Conservation (phyloP, 2,329 filamentous ascomycete species). For the Mycosphaerella arachidis region DNA sequence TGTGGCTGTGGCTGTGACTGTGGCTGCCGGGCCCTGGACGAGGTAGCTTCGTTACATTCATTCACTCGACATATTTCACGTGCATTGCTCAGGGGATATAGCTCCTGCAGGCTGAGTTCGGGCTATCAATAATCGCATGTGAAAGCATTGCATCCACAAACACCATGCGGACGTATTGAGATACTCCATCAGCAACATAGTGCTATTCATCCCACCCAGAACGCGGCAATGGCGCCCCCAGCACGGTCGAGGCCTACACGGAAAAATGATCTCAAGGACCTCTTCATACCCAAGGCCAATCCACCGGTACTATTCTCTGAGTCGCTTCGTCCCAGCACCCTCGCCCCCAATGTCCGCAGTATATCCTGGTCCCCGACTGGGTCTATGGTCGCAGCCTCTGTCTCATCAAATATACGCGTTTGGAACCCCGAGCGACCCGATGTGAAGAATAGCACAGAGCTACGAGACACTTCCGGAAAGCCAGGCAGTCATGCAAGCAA, state of each 20-base stretch:
- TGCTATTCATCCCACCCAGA: not conserved
- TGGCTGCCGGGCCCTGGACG: not conserved
- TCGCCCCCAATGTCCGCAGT: conserved; percentile 29
- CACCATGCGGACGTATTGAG: not conserved
- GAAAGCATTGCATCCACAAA: not conserved
- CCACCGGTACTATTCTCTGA: conserved; percentile 65
- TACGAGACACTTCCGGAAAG: conserved; percentile 45
- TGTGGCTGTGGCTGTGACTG: no score
- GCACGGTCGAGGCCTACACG: conserved; percentile 54
- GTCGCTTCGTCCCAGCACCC: conserved; percentile 28
- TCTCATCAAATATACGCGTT: conserved; percentile 65
- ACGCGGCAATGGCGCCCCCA: conserved; percentile 35
- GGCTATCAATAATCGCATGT: not conserved
- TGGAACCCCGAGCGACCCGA: conserved; percentile 77
- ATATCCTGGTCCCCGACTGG: conserved; percentile 86
- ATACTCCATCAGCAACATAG: not conserved
- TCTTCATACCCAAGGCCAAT: conserved; percentile 56
- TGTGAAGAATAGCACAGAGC: conserved; percentile 69
- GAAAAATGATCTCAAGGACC: conserved; percentile 64
- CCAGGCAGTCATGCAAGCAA: conserved; percentile 45
- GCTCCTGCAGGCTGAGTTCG: no score
- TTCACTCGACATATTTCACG: not conserved
- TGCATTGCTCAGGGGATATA: not conserved
- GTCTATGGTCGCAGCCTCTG: conserved; percentile 76
- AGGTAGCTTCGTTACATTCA: not conserved